These are phyloP conservation scores for Diospyros lotus DNA, from an alignment of 148 eudicot genomes.

Conservation along the genomic window DNA sequence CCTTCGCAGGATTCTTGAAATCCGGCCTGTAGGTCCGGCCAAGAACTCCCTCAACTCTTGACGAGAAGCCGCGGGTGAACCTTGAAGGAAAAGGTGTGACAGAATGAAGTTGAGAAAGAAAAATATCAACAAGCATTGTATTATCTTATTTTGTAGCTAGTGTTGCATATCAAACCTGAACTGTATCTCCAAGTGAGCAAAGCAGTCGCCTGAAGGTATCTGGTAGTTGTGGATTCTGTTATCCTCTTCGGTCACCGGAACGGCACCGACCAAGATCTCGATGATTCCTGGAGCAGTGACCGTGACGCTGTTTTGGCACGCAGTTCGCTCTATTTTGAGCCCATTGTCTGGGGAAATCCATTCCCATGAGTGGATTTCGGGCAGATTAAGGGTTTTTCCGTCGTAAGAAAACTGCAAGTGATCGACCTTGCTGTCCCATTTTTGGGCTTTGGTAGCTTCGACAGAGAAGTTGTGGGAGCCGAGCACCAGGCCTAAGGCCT, in stretches of 20 bases:
- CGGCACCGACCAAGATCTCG: slow-evolving; percentile 23
- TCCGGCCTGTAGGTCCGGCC: slow-evolving; percentile 25
- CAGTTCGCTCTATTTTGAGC: slow-evolving; percentile 23
- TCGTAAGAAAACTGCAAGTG: slow-evolving; percentile 27
- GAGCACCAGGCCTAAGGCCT: slow-evolving; percentile 22
- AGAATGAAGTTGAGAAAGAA: no score
- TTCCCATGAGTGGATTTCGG: slow-evolving; percentile 17
- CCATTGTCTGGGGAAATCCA: slow-evolving; percentile 23
- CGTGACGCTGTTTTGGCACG: slow-evolving; percentile 20
- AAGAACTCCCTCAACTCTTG: slow-evolving; percentile 25
- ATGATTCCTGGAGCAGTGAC: slow-evolving; percentile 15
- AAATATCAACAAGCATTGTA: no score
- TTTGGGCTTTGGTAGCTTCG: slow-evolving; percentile 22
- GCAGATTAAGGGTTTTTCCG: slow-evolving; percentile 10
- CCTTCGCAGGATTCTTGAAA: slow-evolving; percentile 28
- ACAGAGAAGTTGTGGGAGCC: slow-evolving; percentile 25
- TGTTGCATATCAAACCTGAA: slow-evolving; percentile 14
- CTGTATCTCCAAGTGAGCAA: slow-evolving; percentile 29
- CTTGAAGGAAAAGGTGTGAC: no score
- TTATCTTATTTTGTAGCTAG: no score
- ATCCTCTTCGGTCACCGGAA: slow-evolving; percentile 29
- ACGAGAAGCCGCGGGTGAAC: neutral
- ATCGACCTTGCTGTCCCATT: slow-evolving; percentile 27
- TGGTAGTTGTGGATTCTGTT: slow-evolving; percentile 26
- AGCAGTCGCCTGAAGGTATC: slow-evolving; percentile 24